phyloP scores from a whole-genome alignment of 192 early-diverging fungal species.

The Podila epicladia region DNA sequence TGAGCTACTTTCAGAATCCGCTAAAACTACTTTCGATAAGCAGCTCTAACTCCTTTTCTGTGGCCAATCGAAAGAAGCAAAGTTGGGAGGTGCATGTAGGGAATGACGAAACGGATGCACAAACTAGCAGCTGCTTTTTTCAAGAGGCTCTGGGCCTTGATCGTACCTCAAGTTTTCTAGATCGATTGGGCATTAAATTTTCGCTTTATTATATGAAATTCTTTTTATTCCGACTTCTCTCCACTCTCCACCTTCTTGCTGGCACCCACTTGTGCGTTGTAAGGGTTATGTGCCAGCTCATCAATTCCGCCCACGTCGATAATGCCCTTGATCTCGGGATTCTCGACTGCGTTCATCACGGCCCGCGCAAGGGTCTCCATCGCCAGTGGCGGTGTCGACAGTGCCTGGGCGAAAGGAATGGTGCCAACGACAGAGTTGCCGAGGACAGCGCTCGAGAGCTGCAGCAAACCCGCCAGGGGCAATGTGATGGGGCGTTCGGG shows the following conservation, averaged over 20 bases:
- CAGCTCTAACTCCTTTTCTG: too few relatives aligned
- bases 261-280: slow-evolving; percentile 17
- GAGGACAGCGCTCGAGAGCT: slow-evolving; percentile 53
- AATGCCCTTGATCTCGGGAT: slow-evolving; percentile 45
- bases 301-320: slow-evolving; percentile 57
- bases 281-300: slow-evolving; percentile 44
- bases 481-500: slow-evolving; percentile 64
- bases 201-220: neutral
- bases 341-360: slow-evolving; percentile 52
- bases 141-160: too few relatives aligned
- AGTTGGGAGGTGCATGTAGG: too few relatives aligned
- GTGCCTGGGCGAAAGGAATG: slow-evolving; percentile 55
- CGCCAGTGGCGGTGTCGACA: slow-evolving; percentile 55
- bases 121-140: too few relatives aligned
- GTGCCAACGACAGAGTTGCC: slow-evolving; percentile 52
- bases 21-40: too few relatives aligned
- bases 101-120: too few relatives aligned
- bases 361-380: slow-evolving; percentile 60
- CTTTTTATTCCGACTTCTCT: neutral
- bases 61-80: too few relatives aligned
- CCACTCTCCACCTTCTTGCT: slow-evolving; percentile 7
- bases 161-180: too few relatives aligned
- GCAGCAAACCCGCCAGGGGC: slow-evolving; percentile 65
- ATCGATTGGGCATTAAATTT: too few relatives aligned
- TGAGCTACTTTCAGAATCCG: too few relatives aligned